phyloP scores from a whole-genome alignment of 129 eudicot species.

The Erigeron canadensis region DNA sequence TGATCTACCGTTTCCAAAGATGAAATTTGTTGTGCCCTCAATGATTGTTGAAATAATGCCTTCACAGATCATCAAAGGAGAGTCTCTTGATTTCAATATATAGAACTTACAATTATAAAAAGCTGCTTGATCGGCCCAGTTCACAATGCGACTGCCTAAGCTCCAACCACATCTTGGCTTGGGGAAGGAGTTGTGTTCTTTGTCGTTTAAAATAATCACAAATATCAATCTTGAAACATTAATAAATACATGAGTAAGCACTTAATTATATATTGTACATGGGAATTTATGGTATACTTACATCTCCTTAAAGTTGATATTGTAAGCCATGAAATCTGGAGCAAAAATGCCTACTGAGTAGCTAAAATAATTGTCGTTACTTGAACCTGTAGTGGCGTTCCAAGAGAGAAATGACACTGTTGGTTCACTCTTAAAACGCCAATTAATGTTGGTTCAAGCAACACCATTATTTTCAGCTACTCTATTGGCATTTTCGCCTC shows the following conservation, averaged over 20 bases:
- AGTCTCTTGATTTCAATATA: conserved; percentile 83
- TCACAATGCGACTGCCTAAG: conserved; percentile 71
- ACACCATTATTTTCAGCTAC: conserved; percentile 57
- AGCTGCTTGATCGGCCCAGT: conserved; percentile 69
- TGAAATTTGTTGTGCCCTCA: conserved; percentile 83
- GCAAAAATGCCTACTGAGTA: conserved; percentile 52
- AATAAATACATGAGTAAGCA: background rate
- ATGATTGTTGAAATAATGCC: conserved; percentile 83
- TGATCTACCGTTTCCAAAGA: conserved; percentile 81
- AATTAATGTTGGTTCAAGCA: conserved; percentile 55
- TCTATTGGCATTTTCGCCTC: conserved; percentile 52
- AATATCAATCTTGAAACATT: background rate
- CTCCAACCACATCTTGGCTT: conserved; percentile 63
- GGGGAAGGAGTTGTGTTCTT: conserved; percentile 87
- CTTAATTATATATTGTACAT: background rate
- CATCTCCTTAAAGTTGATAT: conserved; percentile 73
- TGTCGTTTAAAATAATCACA: background rate
- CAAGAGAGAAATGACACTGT: conserved; percentile 63
- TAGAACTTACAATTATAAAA: conserved; percentile 83
- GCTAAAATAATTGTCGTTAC: conserved; percentile 60
- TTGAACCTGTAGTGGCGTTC: conserved; percentile 72
- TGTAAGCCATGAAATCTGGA: conserved; percentile 57
- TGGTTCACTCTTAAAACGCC: no score
- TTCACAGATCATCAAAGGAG: conserved; percentile 71
- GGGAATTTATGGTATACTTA: background rate